phyloP scores from a whole-genome alignment of 768 basidiomycete species.

The Lactarius quietus region DNA sequence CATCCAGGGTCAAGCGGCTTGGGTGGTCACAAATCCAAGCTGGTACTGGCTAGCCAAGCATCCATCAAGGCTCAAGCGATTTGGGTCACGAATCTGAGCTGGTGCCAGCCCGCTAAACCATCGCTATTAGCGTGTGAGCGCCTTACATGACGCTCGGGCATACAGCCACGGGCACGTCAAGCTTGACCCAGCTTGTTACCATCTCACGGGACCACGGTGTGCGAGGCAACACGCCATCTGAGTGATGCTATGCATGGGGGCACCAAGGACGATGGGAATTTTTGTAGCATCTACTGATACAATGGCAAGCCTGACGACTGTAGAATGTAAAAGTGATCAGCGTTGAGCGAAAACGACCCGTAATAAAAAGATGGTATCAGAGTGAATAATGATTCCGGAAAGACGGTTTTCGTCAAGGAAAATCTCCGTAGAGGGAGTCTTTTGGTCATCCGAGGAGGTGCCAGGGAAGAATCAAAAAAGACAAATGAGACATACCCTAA shows the following conservation, averaged over 20 bases:
- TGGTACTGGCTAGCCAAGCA: too few species aligned
- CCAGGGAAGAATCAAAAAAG: conserved; percentile 11
- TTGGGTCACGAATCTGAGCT: neutral
- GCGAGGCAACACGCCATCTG: neutral
- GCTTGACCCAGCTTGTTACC: neutral
- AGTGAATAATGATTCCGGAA: conserved; percentile 87
- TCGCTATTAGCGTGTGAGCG: neutral
- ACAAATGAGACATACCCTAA: conserved; percentile 40
- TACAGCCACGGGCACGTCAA: neutral
- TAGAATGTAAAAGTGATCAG: conserved; percentile 8
- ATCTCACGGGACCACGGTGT: neutral
- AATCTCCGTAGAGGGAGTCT: conserved; percentile 92
- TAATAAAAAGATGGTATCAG: conserved; percentile 44
- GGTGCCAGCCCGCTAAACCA: neutral
- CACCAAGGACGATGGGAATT: neutral
- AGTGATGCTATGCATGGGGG: neutral
- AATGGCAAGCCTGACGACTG: conserved; percentile 6
- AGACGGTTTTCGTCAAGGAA: conserved; percentile 71
- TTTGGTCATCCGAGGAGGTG: conserved; percentile 64
- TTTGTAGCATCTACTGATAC: conserved; percentile 22
- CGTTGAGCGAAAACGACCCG: neutral
- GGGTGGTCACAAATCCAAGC: too few species aligned
- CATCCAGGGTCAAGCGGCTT: too few species aligned
- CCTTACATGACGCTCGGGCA: neutral
- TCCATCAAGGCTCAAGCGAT: neutral